Evolutionary conservation across 2,329 filamentous ascomycete species (phyloP).

Genomic region (Diplodia sapinea): DNA sequence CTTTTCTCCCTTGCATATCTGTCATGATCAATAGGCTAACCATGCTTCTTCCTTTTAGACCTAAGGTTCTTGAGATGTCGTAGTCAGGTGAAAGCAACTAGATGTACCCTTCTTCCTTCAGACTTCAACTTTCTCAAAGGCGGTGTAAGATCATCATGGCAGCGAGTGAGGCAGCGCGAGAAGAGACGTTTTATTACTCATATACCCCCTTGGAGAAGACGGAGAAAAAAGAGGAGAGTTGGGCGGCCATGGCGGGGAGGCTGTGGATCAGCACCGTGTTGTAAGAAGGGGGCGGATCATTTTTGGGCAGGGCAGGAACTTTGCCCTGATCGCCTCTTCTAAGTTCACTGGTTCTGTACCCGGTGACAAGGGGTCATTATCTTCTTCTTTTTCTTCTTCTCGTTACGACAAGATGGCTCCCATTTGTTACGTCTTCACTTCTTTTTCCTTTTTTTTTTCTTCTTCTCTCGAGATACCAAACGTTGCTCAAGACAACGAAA

Average conservation of each 20-base stretch:
- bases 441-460: background rate
- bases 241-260: background rate
- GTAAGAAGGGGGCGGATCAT: background rate
- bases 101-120: background rate
- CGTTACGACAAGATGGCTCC: background rate
- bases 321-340: background rate
- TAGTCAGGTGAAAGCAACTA: background rate
- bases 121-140: background rate
- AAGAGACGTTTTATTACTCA: background rate
- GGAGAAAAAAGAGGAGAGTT: background rate
- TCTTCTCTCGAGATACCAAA: constrained; percentile 3
- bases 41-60: background rate
- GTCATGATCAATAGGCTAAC: constrained; percentile 4
- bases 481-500: background rate
- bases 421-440: background rate
- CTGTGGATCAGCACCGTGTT: background rate
- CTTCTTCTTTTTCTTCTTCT: background rate
- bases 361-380: background rate
- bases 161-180: background rate
- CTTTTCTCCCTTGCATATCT: background rate
- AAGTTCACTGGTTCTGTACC: background rate
- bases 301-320: background rate
- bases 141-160: background rate
- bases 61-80: constrained; percentile 24
- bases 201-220: background rate